A percentile compares a stretch with the other conserved stretches of the same genome.
Conservation (phyloP, 805 yeast genomes). For the Maudiozyma pseudohumilis region DNA sequence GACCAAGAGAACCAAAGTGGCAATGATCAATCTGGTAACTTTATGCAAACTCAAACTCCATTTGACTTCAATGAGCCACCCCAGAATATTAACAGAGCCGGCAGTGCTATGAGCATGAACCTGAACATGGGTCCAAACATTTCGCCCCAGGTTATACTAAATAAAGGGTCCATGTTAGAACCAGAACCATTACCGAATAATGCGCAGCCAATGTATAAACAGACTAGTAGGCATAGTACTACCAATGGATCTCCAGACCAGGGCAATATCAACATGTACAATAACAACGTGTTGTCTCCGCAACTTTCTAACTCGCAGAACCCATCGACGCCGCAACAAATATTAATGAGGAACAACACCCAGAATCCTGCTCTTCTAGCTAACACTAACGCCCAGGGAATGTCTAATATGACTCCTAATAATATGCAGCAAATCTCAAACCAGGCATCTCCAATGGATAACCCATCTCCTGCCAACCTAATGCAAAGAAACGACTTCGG, state of each 20-base stretch:
- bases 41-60: slow-evolving; percentile 17
- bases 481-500: slow-evolving; percentile 3
- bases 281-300: slow-evolving; percentile 1
- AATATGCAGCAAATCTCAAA: slow-evolving; percentile 2
- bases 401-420: background rate
- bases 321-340: slow-evolving; percentile 22
- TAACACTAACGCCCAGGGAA: slow-evolving; percentile 3
- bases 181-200: slow-evolving; percentile 19
- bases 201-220: slow-evolving; percentile 20
- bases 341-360: slow-evolving; percentile 9
- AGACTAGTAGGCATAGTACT: slow-evolving; percentile 5
- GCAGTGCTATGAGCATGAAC: slow-evolving; percentile 1
- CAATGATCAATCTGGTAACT: background rate
- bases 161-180: slow-evolving; percentile 18
- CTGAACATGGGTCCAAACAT: slow-evolving; percentile 6
- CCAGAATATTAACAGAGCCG: slow-evolving; percentile 2
- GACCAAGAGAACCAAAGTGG: slow-evolving; percentile 1
- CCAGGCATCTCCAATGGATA: slow-evolving; percentile 5
- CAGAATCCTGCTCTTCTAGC: background rate
- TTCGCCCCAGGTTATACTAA: slow-evolving; percentile 29
- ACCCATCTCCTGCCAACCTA: slow-evolving; percentile 6
- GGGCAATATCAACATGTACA: background rate
- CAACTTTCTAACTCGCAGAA: slow-evolving; percentile 3
- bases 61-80: slow-evolving; percentile 5
- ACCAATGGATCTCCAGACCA: background rate